Evolutionary conservation across 768 basidiomycete genomes (phyloP).

Genomic region (Hericium erinaceus): DNA sequence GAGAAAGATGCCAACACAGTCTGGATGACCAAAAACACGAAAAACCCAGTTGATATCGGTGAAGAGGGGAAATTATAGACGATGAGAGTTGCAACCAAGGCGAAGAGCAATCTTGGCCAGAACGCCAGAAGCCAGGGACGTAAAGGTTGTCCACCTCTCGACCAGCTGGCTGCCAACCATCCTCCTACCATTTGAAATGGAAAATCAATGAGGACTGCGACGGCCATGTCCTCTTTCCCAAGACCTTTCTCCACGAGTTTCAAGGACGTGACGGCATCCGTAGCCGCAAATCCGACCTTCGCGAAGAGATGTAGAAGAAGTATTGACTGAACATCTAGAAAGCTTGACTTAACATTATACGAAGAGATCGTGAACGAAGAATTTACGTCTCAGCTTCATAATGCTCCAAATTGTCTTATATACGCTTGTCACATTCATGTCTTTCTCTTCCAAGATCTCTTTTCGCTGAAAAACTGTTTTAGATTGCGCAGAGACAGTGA

Average conservation of each 20-base stretch:
- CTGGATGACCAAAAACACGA: constrained; percentile 68
- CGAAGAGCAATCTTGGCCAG: constrained; percentile 76
- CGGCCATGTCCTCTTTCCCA: constrained; percentile 90
- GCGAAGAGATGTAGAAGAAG: constrained; percentile 81
- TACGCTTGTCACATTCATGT: constrained; percentile 84
- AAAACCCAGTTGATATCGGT: constrained; percentile 68
- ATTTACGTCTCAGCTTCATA: constrained; percentile 80
- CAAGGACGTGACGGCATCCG: constrained; percentile 82
- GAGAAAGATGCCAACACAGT: constrained; percentile 82
- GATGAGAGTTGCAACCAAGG: constrained; percentile 60
- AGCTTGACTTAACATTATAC: too few species aligned
- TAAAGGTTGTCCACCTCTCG: constrained; percentile 66
- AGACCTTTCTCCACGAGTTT: constrained; percentile 98
- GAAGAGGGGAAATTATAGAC: constrained; percentile 80
- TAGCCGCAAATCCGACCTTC: constrained; percentile 91
- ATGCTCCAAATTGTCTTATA: constrained; percentile 96
- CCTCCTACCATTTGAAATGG: constrained; percentile 95
- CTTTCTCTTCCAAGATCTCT: constrained; percentile 60
- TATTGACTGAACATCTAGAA: constrained; percentile 80
- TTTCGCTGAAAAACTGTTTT: constrained; percentile 45
- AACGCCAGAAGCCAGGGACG: constrained; percentile 89
- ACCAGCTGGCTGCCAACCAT: constrained; percentile 91
- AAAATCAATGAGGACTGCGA: constrained; percentile 92
- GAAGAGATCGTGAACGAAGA: too few species aligned
- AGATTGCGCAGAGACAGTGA: background rate